phyloP scores from a whole-genome alignment of 2,329 filamentous ascomycete species.

The Arthrobotrys iridis region DNA sequence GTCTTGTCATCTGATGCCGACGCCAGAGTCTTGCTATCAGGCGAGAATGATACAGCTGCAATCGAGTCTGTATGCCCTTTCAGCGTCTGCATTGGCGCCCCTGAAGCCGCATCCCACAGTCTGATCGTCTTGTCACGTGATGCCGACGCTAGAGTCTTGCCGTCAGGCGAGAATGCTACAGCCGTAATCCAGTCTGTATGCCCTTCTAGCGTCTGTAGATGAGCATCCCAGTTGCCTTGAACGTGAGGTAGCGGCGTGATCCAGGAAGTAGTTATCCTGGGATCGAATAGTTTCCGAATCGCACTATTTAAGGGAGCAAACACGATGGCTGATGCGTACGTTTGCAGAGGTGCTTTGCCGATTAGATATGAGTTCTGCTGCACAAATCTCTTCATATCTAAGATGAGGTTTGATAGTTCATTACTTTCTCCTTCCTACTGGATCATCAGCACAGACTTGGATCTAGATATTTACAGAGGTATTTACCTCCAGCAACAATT shows the following conservation, averaged over 20 bases:
- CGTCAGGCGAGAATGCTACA: too few relatives aligned
- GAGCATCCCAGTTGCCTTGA: background rate
- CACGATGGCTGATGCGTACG: background rate
- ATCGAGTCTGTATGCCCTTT: background rate
- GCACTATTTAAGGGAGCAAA: background rate
- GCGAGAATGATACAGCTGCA: background rate
- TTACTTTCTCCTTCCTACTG: background rate
- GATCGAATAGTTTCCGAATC: background rate
- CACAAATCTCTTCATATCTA: background rate
- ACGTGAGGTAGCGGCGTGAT: too few relatives aligned
- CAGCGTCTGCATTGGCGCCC: conserved; percentile 12
- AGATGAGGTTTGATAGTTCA: background rate
- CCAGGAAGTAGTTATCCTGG: background rate
- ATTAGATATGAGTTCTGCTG: background rate
- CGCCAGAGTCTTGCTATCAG: background rate
- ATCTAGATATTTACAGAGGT: background rate
- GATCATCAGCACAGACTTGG: background rate
- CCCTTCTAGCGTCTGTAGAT: background rate
- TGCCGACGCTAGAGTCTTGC: background rate
- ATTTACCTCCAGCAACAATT: background rate
- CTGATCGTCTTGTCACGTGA: background rate
- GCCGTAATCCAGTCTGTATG: background rate
- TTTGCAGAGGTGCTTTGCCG: background rate
- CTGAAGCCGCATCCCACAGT: too few relatives aligned
- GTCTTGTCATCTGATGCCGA: background rate